phyloP scores from a whole-genome alignment of 2,329 filamentous ascomycete genomes.

The Onygenales sp. region DNA sequence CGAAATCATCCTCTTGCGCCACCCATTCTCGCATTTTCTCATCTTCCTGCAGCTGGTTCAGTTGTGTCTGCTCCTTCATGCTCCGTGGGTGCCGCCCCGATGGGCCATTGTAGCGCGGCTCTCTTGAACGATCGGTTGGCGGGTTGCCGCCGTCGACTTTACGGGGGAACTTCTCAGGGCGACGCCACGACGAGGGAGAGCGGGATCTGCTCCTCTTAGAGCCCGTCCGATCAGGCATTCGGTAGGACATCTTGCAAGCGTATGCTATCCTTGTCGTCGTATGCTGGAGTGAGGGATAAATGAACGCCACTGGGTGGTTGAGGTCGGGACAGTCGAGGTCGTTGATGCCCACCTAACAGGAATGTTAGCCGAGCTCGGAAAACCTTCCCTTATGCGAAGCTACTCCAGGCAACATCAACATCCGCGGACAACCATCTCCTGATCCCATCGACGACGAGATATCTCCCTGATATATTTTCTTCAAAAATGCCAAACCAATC shows the following conservation, averaged over 20 bases:
- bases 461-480: not conserved
- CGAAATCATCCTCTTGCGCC: conserved; percentile 90
- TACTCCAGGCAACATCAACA: not conserved
- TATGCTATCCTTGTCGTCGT: not conserved
- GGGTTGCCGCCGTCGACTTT: conserved; percentile 19
- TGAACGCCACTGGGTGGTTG: not conserved
- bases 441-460: not conserved
- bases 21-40: conserved; percentile 77
- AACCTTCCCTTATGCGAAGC: not conserved
- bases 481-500: not conserved
- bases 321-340: not conserved
- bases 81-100: conserved; percentile 12
- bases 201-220: conserved; percentile 33
- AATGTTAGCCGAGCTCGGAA: conserved; percentile 3
- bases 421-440: no score
- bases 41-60: conserved; percentile 57
- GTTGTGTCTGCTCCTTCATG: conserved; percentile 34
- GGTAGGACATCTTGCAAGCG: conserved; percentile 21
- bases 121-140: conserved; percentile 14
- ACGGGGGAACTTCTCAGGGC: conserved; percentile 27
- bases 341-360: not conserved
- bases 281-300: not conserved
- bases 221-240: conserved; percentile 23
- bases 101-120: conserved; percentile 11
- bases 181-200: conserved; percentile 31